Base-by-base conservation (phyloP, 139 green algal species). In the Gonium pectorale region DNA sequence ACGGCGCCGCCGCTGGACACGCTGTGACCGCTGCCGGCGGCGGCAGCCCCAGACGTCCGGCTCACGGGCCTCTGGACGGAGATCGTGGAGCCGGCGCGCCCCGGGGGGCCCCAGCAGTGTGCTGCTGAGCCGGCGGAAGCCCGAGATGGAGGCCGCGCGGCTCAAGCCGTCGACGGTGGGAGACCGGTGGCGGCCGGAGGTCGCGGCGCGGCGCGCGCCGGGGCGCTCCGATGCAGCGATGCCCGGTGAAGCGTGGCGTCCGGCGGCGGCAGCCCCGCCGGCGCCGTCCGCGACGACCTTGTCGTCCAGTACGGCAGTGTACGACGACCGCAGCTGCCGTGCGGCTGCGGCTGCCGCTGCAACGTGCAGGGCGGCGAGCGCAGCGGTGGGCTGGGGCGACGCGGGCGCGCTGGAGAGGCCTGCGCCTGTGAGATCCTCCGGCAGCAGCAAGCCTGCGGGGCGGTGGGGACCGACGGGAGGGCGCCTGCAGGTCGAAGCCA, bases 251-350 rank as follows among this genome's bases (percentile, higher is more conserved):
- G 62, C 24, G 62, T 75, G 67, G 41, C 67, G 67, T 40, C 67
- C 26, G 38, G 22, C 67, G 67, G 40, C 9, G 43, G 24, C 19
- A 9, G 3, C 40, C 31, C 33, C 44, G 43, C 27, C 37, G 11
- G n/a, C 69, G 43, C 69, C 69, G 69, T 63, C 44, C 11, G 11
- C 15, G 26, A 78, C 69, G 5, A 78, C 29, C 1, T 43, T 78
- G 69, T 78, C 69, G 44, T 78, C 69, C 44, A 78, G 44, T 41
- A 78, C 43, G 69, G 69, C 69, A 27, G 51, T 29, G 69, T 44
- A 63, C 8, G 69, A 63, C 4, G 27, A 29, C 8, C 27, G 69
- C 3, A 29, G 41, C 44, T 62, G 69, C 62, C 62, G 29, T 43
- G n/a, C n/a, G 13, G 44, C 22, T 29, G 43, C 3, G n/a, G n/a